These are phyloP conservation scores for Saccharomyces hybrid DNA, from an alignment of 1,139 yeast genomes.

Conservation along the genomic window DNA sequence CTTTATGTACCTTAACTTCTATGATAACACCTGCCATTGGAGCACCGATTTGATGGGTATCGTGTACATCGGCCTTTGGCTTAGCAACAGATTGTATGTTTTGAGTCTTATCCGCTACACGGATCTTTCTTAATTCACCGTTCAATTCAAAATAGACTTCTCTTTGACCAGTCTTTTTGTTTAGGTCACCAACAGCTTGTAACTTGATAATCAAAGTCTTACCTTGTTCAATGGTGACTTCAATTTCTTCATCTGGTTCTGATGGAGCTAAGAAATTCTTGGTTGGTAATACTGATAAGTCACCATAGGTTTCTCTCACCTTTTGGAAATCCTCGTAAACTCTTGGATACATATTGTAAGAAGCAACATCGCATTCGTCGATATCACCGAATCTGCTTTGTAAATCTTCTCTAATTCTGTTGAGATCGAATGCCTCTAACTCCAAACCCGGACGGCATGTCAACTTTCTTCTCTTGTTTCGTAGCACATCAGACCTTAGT, in stretches of 20 bases:
- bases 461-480: constrained; percentile 85
- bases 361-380: constrained; percentile 83
- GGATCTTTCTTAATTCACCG: constrained; percentile 95
- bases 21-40: constrained; percentile 99
- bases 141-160: constrained; percentile 96
- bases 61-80: constrained; percentile 80
- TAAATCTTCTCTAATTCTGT: constrained; percentile 62
- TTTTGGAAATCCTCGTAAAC: constrained; percentile 84
- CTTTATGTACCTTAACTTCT: constrained; percentile 84
- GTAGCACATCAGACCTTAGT: constrained; percentile 77
- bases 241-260: constrained; percentile 77
- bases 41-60: constrained; percentile 91
- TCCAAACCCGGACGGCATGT: constrained; percentile 85
- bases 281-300: constrained; percentile 88
- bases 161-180: constrained; percentile 78
- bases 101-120: constrained; percentile 80
- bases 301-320: constrained; percentile 74
- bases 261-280: constrained; percentile 83
- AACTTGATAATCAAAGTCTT: constrained; percentile 85
- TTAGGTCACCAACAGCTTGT: constrained; percentile 86
- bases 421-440: constrained; percentile 74
- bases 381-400: constrained; percentile 53
- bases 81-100: constrained; percentile 79
- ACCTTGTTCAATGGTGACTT: constrained; percentile 89
- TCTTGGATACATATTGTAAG: constrained; percentile 95